Base-by-base conservation (phyloP, 225 moss, liverwort and hornwort species). In the Marchantia paleacea region DNA sequence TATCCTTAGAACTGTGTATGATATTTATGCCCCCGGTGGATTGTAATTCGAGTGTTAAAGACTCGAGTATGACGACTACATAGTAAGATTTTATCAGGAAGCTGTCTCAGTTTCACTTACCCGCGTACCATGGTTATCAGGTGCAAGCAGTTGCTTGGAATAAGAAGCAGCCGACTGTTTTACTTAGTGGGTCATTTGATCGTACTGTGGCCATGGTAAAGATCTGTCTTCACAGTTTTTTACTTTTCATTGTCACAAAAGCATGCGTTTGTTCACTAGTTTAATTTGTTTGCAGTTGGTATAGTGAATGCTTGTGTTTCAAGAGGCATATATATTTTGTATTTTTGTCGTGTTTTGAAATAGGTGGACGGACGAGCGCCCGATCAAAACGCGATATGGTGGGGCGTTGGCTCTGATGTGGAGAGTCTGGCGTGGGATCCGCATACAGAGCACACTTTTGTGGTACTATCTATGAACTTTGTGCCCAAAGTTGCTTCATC, bases 61-160 rank as follows among this genome's bases (percentile, higher is more conserved):
- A 62, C 39, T 18, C 58, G 62, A n/a, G 62, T 5, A 62, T 22
- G 62, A 3, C 24, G n/a, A 7, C 9, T 24, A 9, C 62, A 18
- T 22, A 70, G 20, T 50, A 14, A 7, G 28, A 75, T 24, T 4
- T 11, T 73, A n/a, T 73, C 22, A 73, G 4, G 39, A 20, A n/a
- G 55, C 71, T 55, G 18, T 24, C 3, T 12, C 39, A 5, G 15
- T 39, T 1, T 5, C 29, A 47, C 12, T 39, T 28, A 69, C 28
- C 6, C 69, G 16, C 60, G 9, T 60, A 16, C 3, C 22, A 60
- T 60, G 39, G 5, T 81, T 10, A 5, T 57, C 82, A 89, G 89
- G 89, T 99, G 6, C 97, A 99, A 85, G 91, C 97, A 52, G 91
- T 99, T 52, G 86, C 91, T 2, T 99, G 97, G 97, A 95, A 99